Base-by-base conservation (phyloP, 441 rosid species). In the Arabidopsis hybrid region DNA sequence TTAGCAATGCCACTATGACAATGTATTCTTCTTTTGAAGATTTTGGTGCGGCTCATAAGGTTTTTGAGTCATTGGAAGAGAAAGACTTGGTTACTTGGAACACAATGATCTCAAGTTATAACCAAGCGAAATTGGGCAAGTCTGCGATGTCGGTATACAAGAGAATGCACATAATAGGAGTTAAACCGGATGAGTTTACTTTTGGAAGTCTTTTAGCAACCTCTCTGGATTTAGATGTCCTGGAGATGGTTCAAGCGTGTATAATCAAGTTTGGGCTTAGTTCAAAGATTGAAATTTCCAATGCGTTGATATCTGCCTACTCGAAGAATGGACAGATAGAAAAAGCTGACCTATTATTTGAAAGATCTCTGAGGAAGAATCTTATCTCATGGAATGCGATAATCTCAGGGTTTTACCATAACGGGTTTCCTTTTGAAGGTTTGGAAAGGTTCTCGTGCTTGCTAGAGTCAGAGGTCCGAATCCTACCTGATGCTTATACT, bases 11-110 rank as follows among this genome's bases (percentile, higher is more conserved):
- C 13, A 65, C 85, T 13, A 81, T 86, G 51, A 45, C 83, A 17
- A 86, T 88, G 93, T 86, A 83, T 53, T 85, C 86, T 17, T 61
- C 65, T 52, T 79, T 71, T 49, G 79, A 82, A 55, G 76, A 84
- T 49, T 35, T 80, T 46, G 31, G 13, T 58, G 78, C 71, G 4
- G 80, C 77, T 62, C 49, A 31, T 5, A 71, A 9, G 56, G 38
- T 81, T 78, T 88, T 88, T 18, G 72, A 72, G 53, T 80, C 72
- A 47, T 43, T 86, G 78, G 75, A 75, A 58, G 82, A 81, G 65
- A 88, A 78, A 78, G 91, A 88, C 81, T 72, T 84, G 53, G 82
- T 85, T 59, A 81, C 91, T 36, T 88, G 93, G 93, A 88, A 86
- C 67, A 77, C 88, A 58, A 82, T 86, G 75, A 73, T 88, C 70